Conservation (phyloP, 495 filamentous ascomycete species). For the Lindgomyces ingoldianus region DNA sequence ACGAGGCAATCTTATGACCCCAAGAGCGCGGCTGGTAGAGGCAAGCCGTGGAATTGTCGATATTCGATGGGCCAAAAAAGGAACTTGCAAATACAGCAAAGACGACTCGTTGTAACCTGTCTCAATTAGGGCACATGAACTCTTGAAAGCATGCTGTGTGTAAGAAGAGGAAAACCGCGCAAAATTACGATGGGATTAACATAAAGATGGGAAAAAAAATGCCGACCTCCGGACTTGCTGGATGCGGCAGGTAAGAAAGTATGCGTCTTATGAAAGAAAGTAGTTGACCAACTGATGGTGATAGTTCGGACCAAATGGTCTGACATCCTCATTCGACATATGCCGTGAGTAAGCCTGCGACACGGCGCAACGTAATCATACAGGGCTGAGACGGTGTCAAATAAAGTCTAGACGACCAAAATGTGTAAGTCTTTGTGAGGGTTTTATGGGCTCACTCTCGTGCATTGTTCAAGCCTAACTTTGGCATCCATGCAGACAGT, state of each 20-base stretch:
- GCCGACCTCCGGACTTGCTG: no score
- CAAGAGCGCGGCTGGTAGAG: no score
- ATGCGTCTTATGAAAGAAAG: conserved; percentile 9
- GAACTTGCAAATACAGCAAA: no score
- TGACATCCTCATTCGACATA: not conserved
- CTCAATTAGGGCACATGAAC: no score
- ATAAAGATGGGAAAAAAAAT: no score
- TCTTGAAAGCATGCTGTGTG: no score
- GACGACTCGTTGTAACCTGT: no score
- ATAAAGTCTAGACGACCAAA: not conserved
- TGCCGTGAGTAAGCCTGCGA: conserved; percentile 12
- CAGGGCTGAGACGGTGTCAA: conserved; percentile 1
- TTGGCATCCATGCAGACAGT: not conserved
- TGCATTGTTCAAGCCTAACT: not conserved
- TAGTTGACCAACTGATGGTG: not conserved
- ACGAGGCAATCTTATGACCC: no score
- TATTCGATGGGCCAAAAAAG: no score
- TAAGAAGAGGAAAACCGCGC: no score
- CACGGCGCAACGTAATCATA: not conserved
- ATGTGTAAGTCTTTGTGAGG: not conserved
- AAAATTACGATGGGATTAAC: no score
- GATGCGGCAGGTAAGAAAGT: not conserved
- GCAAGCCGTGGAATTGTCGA: no score
- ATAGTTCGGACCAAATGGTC: not conserved
- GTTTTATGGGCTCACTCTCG: not conserved